Conservation (phyloP, 1,284 basidiomycete genomes). For the Cutaneotrichosporon cyanovorans region DNA sequence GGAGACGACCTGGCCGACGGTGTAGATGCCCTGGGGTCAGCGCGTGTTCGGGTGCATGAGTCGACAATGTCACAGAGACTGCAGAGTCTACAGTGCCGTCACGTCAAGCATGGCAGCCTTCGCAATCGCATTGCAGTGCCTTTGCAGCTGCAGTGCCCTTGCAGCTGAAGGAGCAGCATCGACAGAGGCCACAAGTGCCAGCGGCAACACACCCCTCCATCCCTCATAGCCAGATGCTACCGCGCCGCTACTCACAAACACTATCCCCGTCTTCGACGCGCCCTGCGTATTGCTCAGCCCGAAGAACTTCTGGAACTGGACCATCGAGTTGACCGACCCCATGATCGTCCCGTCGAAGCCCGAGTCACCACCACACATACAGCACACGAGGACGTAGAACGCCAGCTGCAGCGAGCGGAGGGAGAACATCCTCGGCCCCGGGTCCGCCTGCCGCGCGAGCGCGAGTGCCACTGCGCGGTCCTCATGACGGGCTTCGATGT, state of each 20-base stretch:
- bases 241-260: conserved; percentile 18
- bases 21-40: conserved; percentile 48
- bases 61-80: too few species aligned
- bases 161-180: too few species aligned
- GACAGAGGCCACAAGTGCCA: too few species aligned
- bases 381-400: conserved; percentile 48
- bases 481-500: neutral
- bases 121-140: too few species aligned
- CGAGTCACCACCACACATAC: conserved; percentile 45
- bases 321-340: conserved; percentile 7
- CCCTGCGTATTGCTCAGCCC: neutral
- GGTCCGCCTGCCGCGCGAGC: conserved; percentile 50
- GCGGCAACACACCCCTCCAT: too few species aligned
- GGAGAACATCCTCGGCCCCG: conserved; percentile 35
- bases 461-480: conserved; percentile 44
- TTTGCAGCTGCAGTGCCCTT: too few species aligned
- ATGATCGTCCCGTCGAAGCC: conserved; percentile 22
- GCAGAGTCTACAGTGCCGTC: too few species aligned
- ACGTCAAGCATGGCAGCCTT: too few species aligned
- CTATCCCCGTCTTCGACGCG: conserved; percentile 9
- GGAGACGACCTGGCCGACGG: conserved; percentile 47
- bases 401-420: conserved; percentile 18
- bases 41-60: too few species aligned
- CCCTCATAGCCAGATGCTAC: too few species aligned
- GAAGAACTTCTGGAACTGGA: conserved; percentile 11